phyloP scores from a whole-genome alignment of 2,329 filamentous ascomycete species.

The Colletotrichum chlorophyti region DNA sequence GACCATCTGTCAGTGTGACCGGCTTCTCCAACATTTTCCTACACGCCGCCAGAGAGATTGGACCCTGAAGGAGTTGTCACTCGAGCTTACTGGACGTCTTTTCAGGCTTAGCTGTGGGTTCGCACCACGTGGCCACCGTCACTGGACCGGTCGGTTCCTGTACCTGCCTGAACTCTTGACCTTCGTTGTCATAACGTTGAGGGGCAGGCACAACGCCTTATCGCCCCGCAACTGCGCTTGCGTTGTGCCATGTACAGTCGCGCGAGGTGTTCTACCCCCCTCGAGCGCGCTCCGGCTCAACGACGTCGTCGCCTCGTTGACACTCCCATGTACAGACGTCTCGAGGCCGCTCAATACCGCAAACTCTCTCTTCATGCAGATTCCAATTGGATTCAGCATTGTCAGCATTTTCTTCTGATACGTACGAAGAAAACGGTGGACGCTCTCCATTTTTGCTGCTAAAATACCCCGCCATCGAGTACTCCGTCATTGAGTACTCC shows the following conservation, averaged over 20 bases:
- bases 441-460: constrained; percentile 9
- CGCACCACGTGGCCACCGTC: constrained; percentile 20
- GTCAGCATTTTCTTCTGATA: too few species aligned
- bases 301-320: too few species aligned
- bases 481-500: constrained; percentile 11
- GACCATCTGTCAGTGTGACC: neutral
- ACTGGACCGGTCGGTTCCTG: neutral
- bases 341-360: too few species aligned
- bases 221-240: too few species aligned
- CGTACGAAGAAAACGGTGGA: constrained; percentile 6
- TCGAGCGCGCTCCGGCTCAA: too few species aligned
- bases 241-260: neutral
- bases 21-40: neutral
- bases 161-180: too few species aligned
- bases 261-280: too few species aligned
- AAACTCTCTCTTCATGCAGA: too few species aligned
- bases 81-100: neutral
- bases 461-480: constrained; percentile 20
- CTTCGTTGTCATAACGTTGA: too few species aligned
- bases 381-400: too few species aligned
- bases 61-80: neutral
- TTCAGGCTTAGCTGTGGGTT: neutral
- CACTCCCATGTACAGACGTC: too few species aligned
- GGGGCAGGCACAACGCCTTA: too few species aligned
- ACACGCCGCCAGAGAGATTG: neutral